Evolutionary conservation across 2,329 filamentous ascomycete genomes (phyloP).

Genomic region (Arthrobotrys pseudoclavata): DNA sequence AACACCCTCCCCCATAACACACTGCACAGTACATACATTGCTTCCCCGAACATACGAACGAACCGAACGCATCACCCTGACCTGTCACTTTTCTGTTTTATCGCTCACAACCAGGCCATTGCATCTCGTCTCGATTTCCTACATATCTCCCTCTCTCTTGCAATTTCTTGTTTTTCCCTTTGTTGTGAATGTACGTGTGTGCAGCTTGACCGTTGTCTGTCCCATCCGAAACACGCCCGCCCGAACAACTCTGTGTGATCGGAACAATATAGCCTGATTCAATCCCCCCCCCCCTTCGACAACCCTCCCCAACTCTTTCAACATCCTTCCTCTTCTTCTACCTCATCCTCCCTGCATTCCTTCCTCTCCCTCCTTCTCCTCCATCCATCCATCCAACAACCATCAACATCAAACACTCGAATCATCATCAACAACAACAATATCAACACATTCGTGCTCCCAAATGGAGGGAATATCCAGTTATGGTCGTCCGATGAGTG

Average conservation of each 20-base stretch:
- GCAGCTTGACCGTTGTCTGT: not conserved
- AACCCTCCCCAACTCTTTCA: not conserved
- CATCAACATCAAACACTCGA: not conserved
- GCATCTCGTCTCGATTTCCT: slow-evolving; percentile 22
- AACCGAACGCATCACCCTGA: slow-evolving; percentile 1
- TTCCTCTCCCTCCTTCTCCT: not conserved
- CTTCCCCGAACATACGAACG: not conserved
- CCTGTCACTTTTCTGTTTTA: slow-evolving; percentile 6
- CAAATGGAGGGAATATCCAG: slow-evolving; percentile 39
- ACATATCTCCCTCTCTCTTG: slow-evolving; percentile 20
- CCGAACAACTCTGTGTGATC: not conserved
- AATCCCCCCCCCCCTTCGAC: not conserved
- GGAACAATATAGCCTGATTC: slow-evolving; percentile 30
- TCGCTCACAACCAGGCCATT: not conserved
- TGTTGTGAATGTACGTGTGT: not conserved
- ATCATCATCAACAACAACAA: not conserved
- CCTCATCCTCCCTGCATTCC: not conserved
- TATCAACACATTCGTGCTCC: slow-evolving; percentile 3
- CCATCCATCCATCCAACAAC: slow-evolving; percentile 4
- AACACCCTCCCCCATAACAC: too few species aligned
- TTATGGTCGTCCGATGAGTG: slow-evolving; percentile 48
- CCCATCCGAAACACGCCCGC: not conserved
- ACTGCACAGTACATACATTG: not conserved
- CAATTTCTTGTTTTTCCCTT: not conserved
- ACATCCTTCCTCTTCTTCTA: slow-evolving; percentile 3